Conservation (phyloP, 2,329 filamentous ascomycete genomes). For the Colletotrichum abscissum region DNA sequence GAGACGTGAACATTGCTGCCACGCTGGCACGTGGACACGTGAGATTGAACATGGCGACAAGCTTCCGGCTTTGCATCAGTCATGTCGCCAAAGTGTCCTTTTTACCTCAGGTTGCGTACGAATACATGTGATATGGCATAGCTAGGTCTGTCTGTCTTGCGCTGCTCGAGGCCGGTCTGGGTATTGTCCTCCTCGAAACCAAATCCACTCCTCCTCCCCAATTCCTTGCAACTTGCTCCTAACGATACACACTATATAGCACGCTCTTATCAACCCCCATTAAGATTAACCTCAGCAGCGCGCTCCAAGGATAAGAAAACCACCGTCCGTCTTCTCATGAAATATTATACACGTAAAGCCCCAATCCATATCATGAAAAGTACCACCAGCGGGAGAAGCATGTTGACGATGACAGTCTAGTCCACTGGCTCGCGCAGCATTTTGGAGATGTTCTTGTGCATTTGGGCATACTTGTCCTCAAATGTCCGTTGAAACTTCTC, state of each 20-base stretch:
- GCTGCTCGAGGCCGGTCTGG: conserved; percentile 25
- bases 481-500: conserved; percentile 68
- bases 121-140: neutral
- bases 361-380: neutral
- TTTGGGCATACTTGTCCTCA: conserved; percentile 68
- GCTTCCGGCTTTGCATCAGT: neutral
- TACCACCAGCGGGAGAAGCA: neutral
- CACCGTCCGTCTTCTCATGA: neutral
- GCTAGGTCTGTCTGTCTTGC: neutral
- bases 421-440: conserved; percentile 56
- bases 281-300: neutral
- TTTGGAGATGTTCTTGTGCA: conserved; percentile 70
- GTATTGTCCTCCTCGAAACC: conserved; percentile 28
- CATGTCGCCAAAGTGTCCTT: neutral
- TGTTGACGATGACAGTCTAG: conserved; percentile 25
- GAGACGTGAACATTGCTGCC: neutral
- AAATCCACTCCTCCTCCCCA: neutral
- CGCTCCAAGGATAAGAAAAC: neutral
- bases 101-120: neutral
- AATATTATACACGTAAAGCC: conserved; percentile 11
- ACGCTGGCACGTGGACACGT: neutral
- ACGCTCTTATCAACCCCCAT: neutral
- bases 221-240: neutral
- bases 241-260: neutral
- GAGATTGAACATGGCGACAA: neutral